A percentile compares a stretch with the other conserved stretches of the same genome.
phyloP scores from a whole-genome alignment of 2,329 filamentous ascomycete genomes.

The Fusarium sulawesiense region DNA sequence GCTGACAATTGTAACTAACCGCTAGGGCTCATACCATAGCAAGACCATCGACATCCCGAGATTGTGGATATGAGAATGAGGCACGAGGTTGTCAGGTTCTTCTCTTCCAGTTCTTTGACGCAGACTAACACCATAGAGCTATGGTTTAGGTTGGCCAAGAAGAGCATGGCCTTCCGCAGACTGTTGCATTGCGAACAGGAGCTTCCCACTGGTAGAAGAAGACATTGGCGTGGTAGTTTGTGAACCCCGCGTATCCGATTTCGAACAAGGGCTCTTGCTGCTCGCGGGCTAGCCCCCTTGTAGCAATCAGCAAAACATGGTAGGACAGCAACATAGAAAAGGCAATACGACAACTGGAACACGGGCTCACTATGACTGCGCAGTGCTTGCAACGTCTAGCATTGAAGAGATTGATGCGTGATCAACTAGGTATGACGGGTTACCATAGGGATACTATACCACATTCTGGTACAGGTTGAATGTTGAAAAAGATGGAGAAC shows the following conservation, averaged over 20 bases:
- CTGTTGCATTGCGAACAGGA: not conserved
- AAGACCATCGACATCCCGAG: not conserved
- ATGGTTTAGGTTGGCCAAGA: not conserved
- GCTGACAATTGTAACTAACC: not conserved
- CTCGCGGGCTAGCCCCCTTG: not conserved
- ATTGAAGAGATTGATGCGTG: not conserved
- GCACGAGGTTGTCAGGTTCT: not conserved
- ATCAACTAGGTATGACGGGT: not conserved
- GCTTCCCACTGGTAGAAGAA: not conserved
- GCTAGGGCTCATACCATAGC: not conserved
- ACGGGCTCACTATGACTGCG: not conserved
- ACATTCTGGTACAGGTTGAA: not conserved
- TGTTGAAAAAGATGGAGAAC: not conserved
- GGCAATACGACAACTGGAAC: not conserved
- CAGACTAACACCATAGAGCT: not conserved
- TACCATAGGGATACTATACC: not conserved
- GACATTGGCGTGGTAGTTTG: constrained; percentile 3
- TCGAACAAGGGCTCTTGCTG: not conserved
- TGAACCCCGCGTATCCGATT: not conserved
- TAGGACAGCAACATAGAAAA: not conserved
- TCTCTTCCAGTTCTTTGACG: not conserved
- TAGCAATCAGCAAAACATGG: not conserved
- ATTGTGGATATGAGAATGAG: not conserved
- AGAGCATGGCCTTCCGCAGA: not conserved
- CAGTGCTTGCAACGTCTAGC: not conserved